These are phyloP conservation scores for Pezicula neosporulosa DNA, from an alignment of 2,329 filamentous ascomycete species.

Conservation along the genomic window DNA sequence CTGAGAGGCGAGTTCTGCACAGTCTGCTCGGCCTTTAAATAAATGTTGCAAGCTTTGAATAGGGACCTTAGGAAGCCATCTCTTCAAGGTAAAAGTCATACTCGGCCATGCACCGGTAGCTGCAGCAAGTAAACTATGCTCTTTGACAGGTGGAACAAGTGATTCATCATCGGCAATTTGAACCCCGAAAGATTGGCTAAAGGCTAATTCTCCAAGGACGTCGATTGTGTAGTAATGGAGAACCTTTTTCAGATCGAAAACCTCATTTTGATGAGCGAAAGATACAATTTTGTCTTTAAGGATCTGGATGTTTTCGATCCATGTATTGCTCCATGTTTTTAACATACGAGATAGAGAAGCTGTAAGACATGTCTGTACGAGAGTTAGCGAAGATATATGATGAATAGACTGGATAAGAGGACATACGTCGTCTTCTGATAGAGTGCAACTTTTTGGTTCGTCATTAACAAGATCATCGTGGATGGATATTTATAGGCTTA, in stretches of 20 bases:
- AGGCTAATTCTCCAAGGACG: background rate
- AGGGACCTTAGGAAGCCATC: constrained; percentile 20
- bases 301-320: constrained; percentile 28
- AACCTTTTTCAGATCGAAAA: background rate
- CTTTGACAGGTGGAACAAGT: background rate
- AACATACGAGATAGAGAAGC: too few species aligned
- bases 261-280: background rate
- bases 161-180: background rate
- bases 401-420: too few species aligned
- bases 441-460: too few species aligned
- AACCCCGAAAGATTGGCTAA: background rate
- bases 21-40: constrained; percentile 19
- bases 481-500: too few species aligned
- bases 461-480: too few species aligned
- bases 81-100: constrained; percentile 18
- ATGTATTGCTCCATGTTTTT: constrained; percentile 15
- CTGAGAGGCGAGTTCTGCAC: constrained; percentile 12
- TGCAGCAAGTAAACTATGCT: background rate
- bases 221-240: background rate
- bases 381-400: too few species aligned
- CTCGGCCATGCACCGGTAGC: background rate
- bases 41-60: constrained; percentile 15
- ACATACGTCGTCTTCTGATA: too few species aligned
- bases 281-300: constrained; percentile 16
- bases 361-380: too few species aligned